These are phyloP conservation scores for Herpetomonas tarakana DNA, from an alignment of 208 protist species.

Conservation along the genomic window DNA sequence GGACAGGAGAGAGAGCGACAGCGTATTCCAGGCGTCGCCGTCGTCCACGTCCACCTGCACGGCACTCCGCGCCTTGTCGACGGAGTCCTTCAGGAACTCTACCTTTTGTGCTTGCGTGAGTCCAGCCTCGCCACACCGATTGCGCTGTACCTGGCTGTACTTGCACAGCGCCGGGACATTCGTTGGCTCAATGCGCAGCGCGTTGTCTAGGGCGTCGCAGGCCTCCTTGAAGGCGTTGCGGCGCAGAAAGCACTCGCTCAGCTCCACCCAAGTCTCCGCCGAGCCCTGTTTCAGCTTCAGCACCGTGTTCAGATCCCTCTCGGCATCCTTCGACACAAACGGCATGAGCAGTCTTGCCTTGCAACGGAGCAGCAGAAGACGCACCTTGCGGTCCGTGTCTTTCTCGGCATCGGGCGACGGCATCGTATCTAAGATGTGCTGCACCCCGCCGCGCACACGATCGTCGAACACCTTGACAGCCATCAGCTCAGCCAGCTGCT, in stretches of 20 bases:
- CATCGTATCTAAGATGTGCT: conserved; percentile 39
- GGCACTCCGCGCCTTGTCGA: conserved; percentile 53
- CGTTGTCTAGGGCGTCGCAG: conserved; percentile 68
- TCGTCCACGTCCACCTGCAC: conserved; percentile 41
- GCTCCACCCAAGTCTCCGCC: conserved; percentile 67
- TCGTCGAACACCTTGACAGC: conserved; percentile 63
- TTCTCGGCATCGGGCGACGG: conserved; percentile 47
- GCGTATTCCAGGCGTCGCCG: conserved; percentile 67
- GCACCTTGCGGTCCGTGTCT: conserved; percentile 45
- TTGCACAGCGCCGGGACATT: conserved; percentile 64
- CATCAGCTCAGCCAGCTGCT: conserved; percentile 44
- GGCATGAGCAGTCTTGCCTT: conserved; percentile 61
- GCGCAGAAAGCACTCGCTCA: conserved; percentile 71
- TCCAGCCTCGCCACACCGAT: conserved; percentile 50
- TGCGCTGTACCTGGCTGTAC: conserved; percentile 82
- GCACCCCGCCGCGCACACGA: conserved; percentile 33
- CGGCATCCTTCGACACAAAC: conserved; percentile 64
- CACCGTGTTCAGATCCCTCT: conserved; percentile 66
- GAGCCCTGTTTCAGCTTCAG: conserved; percentile 59
- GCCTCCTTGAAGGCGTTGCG: conserved; percentile 77
- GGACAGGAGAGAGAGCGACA: conserved; percentile 68
- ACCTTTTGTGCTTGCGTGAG: conserved; percentile 41
- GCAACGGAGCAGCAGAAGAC: conserved; percentile 60
- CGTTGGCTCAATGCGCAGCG: conserved; percentile 36
- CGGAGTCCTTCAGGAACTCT: conserved; percentile 45